phyloP scores from a whole-genome alignment of 202 grass and related monocot genomes.

The Bolboschoenoplectus hybrid region DNA sequence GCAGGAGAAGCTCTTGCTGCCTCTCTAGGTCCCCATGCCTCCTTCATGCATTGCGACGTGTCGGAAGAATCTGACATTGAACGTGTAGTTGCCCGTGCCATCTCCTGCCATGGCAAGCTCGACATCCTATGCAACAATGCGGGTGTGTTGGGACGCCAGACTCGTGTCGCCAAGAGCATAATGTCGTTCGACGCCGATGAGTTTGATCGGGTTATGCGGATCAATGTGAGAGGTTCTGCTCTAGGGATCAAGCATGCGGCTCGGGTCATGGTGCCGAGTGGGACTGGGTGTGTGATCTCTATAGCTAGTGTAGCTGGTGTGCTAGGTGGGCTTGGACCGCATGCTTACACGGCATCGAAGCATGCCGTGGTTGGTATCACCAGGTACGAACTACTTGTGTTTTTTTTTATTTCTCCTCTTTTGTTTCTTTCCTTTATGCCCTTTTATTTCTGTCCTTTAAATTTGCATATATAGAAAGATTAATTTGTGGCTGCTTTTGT shows the following conservation, averaged over 20 bases:
- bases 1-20: constrained; percentile 60
- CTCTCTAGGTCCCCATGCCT: constrained; percentile 54
- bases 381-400: constrained; percentile 28
- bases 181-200: constrained; percentile 71
- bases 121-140: constrained; percentile 93
- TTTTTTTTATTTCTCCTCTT: neutral
- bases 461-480: constrained; percentile 4
- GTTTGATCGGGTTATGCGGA: constrained; percentile 83
- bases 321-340: constrained; percentile 77
- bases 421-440: neutral
- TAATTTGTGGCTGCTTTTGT: constrained; percentile 4
- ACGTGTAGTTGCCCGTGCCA: constrained; percentile 49
- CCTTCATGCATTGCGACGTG: constrained; percentile 79
- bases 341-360: constrained; percentile 96
- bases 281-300: constrained; percentile 73
- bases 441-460: neutral
- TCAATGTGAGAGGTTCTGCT: constrained; percentile 89
- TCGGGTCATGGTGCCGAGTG: constrained; percentile 61
- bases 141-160: constrained; percentile 90
- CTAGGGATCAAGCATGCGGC: constrained; percentile 98
- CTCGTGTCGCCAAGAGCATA: constrained; percentile 80
- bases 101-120: constrained; percentile 61
- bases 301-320: constrained; percentile 89
- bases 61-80: constrained; percentile 70
- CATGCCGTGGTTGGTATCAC: constrained; percentile 94